Evolutionary conservation across 345 rosid genomes (phyloP).

Genomic region (Citrus cavaleriei): DNA sequence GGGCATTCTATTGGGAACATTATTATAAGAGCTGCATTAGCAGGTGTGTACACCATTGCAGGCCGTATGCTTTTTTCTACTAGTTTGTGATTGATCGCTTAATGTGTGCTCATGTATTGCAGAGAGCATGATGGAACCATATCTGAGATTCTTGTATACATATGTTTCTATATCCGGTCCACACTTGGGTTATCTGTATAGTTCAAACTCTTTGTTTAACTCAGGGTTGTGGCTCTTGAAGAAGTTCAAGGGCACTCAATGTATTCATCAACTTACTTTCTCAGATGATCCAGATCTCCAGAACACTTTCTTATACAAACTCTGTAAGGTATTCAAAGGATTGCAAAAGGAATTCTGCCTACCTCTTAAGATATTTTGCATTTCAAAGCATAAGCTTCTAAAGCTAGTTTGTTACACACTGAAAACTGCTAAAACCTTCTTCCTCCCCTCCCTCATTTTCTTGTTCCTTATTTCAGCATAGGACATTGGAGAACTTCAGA

Average conservation of each 20-base stretch:
- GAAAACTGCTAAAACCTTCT: slow-evolving; percentile 7
- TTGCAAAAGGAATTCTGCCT: neutral
- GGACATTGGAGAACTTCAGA: slow-evolving; percentile 75
- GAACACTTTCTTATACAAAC: slow-evolving; percentile 78
- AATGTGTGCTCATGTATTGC: slow-evolving; percentile 21
- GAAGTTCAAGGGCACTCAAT: slow-evolving; percentile 83
- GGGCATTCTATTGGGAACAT: slow-evolving; percentile 98
- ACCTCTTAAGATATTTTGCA: neutral
- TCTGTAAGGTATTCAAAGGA: slow-evolving; percentile 60
- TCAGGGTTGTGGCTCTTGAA: slow-evolving; percentile 94
- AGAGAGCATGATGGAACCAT: slow-evolving; percentile 93
- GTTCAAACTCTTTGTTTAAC: slow-evolving; percentile 89
- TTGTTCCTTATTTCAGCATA: slow-evolving; percentile 53
- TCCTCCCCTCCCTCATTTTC: neutral
- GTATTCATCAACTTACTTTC: slow-evolving; percentile 97
- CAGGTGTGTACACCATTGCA: slow-evolving; percentile 47
- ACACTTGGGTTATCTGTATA: slow-evolving; percentile 90
- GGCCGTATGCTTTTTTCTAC: neutral
- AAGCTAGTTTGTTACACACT: neutral
- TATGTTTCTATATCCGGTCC: slow-evolving; percentile 91
- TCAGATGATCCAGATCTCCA: slow-evolving; percentile 85
- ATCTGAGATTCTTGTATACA: slow-evolving; percentile 58
- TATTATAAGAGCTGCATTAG: slow-evolving; percentile 78
- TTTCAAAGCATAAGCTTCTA: neutral
- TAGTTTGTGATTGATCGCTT: slow-evolving; percentile 1